phyloP scores from a whole-genome alignment of 2,329 filamentous ascomycete genomes.

The Cordyceps militaris region DNA sequence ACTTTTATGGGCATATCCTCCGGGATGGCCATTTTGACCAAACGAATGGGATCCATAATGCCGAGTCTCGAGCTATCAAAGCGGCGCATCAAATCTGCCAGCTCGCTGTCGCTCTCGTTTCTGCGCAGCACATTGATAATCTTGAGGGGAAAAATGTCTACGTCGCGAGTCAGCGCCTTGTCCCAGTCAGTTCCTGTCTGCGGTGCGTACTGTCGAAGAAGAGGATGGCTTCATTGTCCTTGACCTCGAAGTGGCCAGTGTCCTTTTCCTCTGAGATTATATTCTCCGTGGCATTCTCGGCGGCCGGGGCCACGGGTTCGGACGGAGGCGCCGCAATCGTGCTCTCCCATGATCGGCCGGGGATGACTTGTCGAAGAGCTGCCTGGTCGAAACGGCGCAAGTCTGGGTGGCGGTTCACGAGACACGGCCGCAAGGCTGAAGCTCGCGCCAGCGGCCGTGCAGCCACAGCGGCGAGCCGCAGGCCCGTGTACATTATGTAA shows the following conservation, averaged over 20 bases:
- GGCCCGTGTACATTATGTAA: not conserved
- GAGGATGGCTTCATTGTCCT: constrained; percentile 70
- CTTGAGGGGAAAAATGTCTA: constrained; percentile 78
- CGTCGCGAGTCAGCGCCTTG: constrained; percentile 6
- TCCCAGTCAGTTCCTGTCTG: not conserved
- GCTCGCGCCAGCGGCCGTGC: constrained; percentile 9
- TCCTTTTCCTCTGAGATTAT: constrained; percentile 50
- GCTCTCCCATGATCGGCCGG: constrained; percentile 15
- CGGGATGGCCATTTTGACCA: constrained; percentile 58
- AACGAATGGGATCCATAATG: constrained; percentile 43
- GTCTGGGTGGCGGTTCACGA: not conserved
- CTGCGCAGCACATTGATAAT: constrained; percentile 45
- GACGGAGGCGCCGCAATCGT: constrained; percentile 13
- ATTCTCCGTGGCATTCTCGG: constrained; percentile 14
- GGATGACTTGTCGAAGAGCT: not conserved
- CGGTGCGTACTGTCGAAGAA: constrained; percentile 74
- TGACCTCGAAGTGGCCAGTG: constrained; percentile 73
- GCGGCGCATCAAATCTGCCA: constrained; percentile 43
- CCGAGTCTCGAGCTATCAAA: constrained; percentile 46
- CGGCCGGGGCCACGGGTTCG: not conserved
- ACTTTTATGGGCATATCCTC: constrained; percentile 58
- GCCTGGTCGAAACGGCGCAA: not conserved
- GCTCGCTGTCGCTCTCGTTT: constrained; percentile 42
- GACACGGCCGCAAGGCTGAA: not conserved
- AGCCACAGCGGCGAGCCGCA: not conserved